These are phyloP conservation scores for Mortierella sp. DNA, from an alignment of 371 early-diverging fungal species.

Conservation along the genomic window DNA sequence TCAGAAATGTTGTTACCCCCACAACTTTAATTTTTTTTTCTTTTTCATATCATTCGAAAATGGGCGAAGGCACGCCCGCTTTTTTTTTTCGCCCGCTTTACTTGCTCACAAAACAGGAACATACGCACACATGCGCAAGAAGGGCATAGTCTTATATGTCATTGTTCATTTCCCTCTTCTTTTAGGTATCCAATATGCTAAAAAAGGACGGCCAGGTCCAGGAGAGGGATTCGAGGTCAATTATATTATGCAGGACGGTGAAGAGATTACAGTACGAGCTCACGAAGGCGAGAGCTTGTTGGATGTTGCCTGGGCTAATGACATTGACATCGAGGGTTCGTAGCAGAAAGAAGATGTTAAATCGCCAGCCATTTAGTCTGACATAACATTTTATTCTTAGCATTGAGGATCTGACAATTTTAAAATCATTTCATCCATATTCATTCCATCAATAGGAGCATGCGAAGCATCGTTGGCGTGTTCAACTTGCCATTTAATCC, in stretches of 20 bases:
- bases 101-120: background rate
- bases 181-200: constrained; percentile 29
- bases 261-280: constrained; percentile 80
- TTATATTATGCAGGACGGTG: constrained; percentile 82
- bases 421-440: too few relatives aligned
- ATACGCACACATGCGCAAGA: background rate
- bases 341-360: too few relatives aligned
- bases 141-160: background rate
- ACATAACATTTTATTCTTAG: too few relatives aligned
- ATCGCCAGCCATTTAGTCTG: too few relatives aligned
- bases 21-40: background rate
- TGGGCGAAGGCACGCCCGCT: background rate
- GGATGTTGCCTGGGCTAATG: constrained; percentile 96
- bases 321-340: constrained; percentile 93
- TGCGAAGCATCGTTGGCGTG: constrained; percentile 99
- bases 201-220: constrained; percentile 41
- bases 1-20: background rate
- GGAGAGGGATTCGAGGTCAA: constrained; percentile 63
- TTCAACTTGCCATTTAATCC: constrained; percentile 97
- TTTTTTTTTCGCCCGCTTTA: too few relatives aligned
- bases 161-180: background rate
- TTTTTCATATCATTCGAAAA: background rate
- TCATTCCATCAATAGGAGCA: constrained; percentile 66
- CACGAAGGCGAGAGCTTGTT: constrained; percentile 90
- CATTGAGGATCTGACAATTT: too few relatives aligned